These are phyloP conservation scores for Arabis alpina DNA, from an alignment of 345 rosid genomes.

Conservation along the genomic window DNA sequence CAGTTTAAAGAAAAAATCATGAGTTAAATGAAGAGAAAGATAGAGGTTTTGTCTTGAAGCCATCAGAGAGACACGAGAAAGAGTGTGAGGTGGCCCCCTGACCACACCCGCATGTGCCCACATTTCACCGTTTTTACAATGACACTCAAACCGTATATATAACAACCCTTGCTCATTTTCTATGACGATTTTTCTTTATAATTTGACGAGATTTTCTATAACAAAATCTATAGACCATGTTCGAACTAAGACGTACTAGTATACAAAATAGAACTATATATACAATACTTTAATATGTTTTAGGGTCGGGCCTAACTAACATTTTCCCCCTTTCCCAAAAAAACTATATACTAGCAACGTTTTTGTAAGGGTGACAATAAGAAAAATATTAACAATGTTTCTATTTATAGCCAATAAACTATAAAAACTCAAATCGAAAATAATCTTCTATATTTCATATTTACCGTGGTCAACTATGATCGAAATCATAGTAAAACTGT, in stretches of 20 bases:
- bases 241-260: too few relatives aligned
- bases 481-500: too few relatives aligned
- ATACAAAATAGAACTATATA: too few relatives aligned
- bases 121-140: slow-evolving; percentile 46
- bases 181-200: not conserved
- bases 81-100: slow-evolving; percentile 48
- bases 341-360: not conserved
- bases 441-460: too few relatives aligned
- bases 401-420: too few relatives aligned
- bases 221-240: not conserved
- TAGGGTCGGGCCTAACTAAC: too few relatives aligned
- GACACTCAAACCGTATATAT: slow-evolving; percentile 38
- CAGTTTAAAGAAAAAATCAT: slow-evolving; percentile 20
- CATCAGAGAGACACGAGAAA: slow-evolving; percentile 44
- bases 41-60: slow-evolving; percentile 44
- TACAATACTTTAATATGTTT: too few relatives aligned
- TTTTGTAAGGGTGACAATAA: not conserved
- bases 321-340: too few relatives aligned
- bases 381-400: too few relatives aligned
- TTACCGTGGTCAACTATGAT: too few relatives aligned
- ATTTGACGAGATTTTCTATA: not conserved
- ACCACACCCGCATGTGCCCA: slow-evolving; percentile 46
- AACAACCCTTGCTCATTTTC: slow-evolving; percentile 9
- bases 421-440: too few relatives aligned
- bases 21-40: slow-evolving; percentile 37